Evolutionary conservation across 176 grass and related monocot genomes (phyloP).

Genomic region (Juncus effusus): DNA sequence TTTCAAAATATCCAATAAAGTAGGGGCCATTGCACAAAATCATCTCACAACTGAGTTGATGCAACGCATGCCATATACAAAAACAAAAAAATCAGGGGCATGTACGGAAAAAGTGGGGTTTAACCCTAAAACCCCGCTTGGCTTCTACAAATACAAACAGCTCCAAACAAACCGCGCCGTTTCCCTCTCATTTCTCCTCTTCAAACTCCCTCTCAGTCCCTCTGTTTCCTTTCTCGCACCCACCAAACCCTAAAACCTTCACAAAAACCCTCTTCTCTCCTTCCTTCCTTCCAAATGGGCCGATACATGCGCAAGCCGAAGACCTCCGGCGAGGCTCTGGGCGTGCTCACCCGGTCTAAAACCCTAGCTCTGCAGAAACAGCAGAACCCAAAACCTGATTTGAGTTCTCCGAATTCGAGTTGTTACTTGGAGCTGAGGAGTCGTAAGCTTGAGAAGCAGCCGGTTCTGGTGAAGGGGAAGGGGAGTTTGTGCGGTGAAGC

Average conservation of each 20-base stretch:
- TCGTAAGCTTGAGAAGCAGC: constrained; percentile 72
- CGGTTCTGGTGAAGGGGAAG: constrained; percentile 23
- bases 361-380: constrained; percentile 54
- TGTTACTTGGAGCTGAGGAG: constrained; percentile 76
- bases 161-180: constrained; percentile 35
- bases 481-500: background rate
- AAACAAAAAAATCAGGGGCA: constrained; percentile 4
- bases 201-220: constrained; percentile 21
- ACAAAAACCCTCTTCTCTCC: background rate
- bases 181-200: constrained; percentile 27
- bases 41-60: too few species aligned
- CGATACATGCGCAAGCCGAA: constrained; percentile 89
- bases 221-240: constrained; percentile 19
- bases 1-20: too few species aligned
- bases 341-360: constrained; percentile 78
- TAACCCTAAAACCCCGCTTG: constrained; percentile 31
- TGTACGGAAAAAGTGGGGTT: background rate
- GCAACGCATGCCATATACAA: background rate
- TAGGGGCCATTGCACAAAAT: too few species aligned
- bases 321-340: constrained; percentile 69
- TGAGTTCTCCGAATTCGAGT: constrained; percentile 4
- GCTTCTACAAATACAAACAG: constrained; percentile 28
- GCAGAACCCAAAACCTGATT: constrained; percentile 31
- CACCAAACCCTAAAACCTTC: constrained; percentile 14
- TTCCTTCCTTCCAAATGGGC: constrained; percentile 44